phyloP scores from a whole-genome alignment of 1,139 yeast genomes.

The Debaryomyces sp. region DNA sequence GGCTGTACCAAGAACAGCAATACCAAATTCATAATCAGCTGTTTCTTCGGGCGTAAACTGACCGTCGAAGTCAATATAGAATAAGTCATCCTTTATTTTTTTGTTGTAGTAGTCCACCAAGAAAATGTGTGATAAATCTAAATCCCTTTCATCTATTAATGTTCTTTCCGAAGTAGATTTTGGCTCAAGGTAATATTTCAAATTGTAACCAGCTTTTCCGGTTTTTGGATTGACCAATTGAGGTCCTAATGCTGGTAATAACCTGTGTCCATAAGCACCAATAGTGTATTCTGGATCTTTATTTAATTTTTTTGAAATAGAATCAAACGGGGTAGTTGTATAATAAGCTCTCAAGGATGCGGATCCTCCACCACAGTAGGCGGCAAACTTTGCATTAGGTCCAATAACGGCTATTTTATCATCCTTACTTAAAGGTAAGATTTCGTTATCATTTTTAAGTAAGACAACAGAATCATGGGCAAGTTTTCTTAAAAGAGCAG shows the following conservation, averaged over 20 bases:
- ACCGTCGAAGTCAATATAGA: slow-evolving; percentile 48
- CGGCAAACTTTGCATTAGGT: slow-evolving; percentile 37
- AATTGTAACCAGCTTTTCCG: slow-evolving; percentile 45
- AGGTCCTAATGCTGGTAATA: slow-evolving; percentile 31
- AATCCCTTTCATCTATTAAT: slow-evolving; percentile 38
- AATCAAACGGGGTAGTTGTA: slow-evolving; percentile 37
- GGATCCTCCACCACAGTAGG: slow-evolving; percentile 41
- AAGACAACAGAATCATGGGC: slow-evolving; percentile 55
- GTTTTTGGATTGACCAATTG: slow-evolving; percentile 24
- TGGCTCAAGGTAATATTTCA: slow-evolving; percentile 37
- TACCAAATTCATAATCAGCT: slow-evolving; percentile 56
- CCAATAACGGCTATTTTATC: slow-evolving; percentile 40
- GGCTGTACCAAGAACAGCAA: slow-evolving; percentile 56
- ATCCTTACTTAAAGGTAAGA: slow-evolving; percentile 41
- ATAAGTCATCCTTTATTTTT: slow-evolving; percentile 25
- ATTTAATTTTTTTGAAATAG: slow-evolving; percentile 27
- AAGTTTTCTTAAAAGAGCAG: slow-evolving; percentile 40
- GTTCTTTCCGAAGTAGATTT: slow-evolving; percentile 19
- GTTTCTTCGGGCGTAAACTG: slow-evolving; percentile 46
- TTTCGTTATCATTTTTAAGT: slow-evolving; percentile 47
- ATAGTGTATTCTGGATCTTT: slow-evolving; percentile 28
- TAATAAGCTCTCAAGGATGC: slow-evolving; percentile 36
- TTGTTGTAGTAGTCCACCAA: slow-evolving; percentile 50
- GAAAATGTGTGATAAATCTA: slow-evolving; percentile 39
- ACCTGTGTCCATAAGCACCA: slow-evolving; percentile 32